Base-by-base conservation (phyloP, 768 basidiomycete genomes). In the Calocybe gangraenosa region DNA sequence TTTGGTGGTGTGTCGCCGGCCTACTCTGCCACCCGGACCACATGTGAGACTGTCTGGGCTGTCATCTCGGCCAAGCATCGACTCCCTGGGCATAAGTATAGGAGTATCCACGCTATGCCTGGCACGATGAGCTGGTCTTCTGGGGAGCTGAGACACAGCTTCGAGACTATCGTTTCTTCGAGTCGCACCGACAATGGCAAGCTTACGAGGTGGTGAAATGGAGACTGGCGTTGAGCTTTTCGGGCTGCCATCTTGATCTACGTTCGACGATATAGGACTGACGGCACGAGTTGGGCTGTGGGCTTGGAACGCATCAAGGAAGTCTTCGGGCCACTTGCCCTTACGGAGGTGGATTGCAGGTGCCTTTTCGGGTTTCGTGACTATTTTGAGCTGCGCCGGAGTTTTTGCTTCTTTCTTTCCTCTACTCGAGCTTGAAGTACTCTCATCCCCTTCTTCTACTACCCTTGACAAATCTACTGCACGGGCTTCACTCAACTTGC, bases 311-410 rank as follows among this genome's bases (percentile, higher is more conserved):
- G 69, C 79, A 52, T 80, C 79, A 44, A 89, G 59, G 59, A 88
- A 86, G 61, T 88, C 87, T 63, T 88, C 85, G 0, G 88, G 85
- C 85, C 85, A 89, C 62, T 84, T 87, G 47, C 84, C 87, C 60
- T 88, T 86, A 25, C 81, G 79, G 25, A 88, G 75, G 44, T 80
- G 74, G 50, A 87, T 70, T 18, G 68, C 67, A 51, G 60, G 55
- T 48, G 51, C 56, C 52, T 64, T 68, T 44, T 65, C 68, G 37
- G 51, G 45, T 48, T 56, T 58, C 22, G 46, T 42, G 42, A 45
- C 49, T 42, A 49, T 49, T 46, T 47, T 57, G 58, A 42, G 50
- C 49, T 52, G 30, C 15, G 35, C 41, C 19, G 28, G 40, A 28
- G 36, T 43, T 48, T 43, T 45, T 50, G 58, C 49, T 50, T 49